Conservation (phyloP, 345 rosid genomes). For the Rhodamnia argentea region DNA sequence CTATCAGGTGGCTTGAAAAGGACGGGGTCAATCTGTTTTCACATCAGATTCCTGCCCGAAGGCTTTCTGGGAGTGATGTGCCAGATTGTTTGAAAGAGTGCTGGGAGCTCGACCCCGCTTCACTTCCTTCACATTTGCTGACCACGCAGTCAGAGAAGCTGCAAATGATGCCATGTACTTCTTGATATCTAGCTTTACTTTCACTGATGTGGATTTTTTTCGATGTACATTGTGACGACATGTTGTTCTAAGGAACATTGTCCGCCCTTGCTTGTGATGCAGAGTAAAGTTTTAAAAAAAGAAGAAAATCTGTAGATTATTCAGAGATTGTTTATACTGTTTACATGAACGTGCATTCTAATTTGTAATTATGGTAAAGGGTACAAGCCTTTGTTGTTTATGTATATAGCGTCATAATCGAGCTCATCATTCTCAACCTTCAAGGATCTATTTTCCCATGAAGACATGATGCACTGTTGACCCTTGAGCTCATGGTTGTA, state of each 20-base stretch:
- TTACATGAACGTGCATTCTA: background rate
- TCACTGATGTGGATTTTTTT: background rate
- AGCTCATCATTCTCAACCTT: background rate
- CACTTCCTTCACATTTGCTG: conserved; percentile 33
- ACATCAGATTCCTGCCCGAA: conserved; percentile 85
- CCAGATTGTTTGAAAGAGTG: conserved; percentile 39
- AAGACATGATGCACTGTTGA: background rate
- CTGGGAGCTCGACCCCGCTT: conserved; percentile 84
- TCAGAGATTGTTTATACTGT: background rate
- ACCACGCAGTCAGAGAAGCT: background rate
- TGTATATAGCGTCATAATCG: background rate
- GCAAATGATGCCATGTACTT: background rate
- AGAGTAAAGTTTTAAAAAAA: background rate
- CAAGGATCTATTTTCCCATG: background rate
- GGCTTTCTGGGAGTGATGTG: conserved; percentile 35
- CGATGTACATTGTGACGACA: background rate
- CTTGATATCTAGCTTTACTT: background rate
- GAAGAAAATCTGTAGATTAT: background rate
- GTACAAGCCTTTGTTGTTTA: background rate
- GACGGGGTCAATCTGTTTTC: conserved; percentile 45
- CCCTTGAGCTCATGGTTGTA: background rate
- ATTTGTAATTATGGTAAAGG: background rate
- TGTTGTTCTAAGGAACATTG: background rate
- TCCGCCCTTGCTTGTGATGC: background rate
- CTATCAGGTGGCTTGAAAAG: conserved; percentile 53